phyloP scores from a whole-genome alignment of 2,329 filamentous ascomycete species.

The Nemania abortiva region DNA sequence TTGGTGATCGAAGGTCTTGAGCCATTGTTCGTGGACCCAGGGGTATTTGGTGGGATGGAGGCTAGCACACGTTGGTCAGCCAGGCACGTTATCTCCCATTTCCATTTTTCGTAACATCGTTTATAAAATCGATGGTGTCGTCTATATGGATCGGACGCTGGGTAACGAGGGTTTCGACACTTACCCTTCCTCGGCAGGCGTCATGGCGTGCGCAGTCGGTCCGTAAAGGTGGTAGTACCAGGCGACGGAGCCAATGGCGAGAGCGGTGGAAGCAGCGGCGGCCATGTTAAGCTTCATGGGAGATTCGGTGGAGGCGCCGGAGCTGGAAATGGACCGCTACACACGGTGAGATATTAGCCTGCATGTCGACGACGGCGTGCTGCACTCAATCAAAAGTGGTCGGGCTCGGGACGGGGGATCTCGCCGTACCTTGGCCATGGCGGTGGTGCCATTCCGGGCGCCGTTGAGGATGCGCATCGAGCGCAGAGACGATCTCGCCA shows the following conservation, averaged over 20 bases:
- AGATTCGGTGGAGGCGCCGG: conserved; percentile 78
- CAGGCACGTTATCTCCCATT: conserved; percentile 27
- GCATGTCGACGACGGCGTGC: conserved; percentile 15
- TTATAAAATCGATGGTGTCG: background rate
- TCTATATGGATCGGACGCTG: background rate
- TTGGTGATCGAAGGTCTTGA: conserved; percentile 97
- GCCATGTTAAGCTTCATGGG: conserved; percentile 87
- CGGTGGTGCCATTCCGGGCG: conserved; percentile 78
- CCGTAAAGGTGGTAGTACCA: conserved; percentile 99
- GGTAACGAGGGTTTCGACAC: conserved; percentile 58
- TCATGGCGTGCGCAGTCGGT: conserved; percentile 86
- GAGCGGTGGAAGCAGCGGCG: conserved; percentile 85
- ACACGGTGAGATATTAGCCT: conserved; percentile 35
- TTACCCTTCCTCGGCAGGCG: conserved; percentile 98
- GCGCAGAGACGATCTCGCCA: conserved; percentile 92
- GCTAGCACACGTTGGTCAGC: conserved; percentile 62
- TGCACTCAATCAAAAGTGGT: conserved; percentile 1
- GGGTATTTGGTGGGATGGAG: conserved; percentile 93
- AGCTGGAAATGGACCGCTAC: conserved; percentile 76
- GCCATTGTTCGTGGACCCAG: conserved; percentile 92
- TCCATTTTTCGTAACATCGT: background rate
- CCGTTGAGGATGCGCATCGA: conserved; percentile 86
- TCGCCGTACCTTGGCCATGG: conserved; percentile 78
- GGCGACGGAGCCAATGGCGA: conserved; percentile 88
- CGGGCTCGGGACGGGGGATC: conserved; percentile 22